Base-by-base conservation (phyloP, 2,329 filamentous ascomycete species). In the Colletotrichum camelliae region DNA sequence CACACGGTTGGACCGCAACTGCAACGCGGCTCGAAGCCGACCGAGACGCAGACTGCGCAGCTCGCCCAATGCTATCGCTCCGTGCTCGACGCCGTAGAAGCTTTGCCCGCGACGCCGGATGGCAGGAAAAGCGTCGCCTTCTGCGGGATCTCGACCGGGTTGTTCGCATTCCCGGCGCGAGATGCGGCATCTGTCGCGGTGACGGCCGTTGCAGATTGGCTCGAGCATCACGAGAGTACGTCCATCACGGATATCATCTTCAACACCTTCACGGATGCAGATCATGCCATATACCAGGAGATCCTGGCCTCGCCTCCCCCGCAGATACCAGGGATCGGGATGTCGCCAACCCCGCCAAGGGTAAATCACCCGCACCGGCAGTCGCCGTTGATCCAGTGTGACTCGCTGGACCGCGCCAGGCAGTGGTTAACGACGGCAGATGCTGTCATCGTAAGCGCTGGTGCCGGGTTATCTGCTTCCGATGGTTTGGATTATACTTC, bases 1-100 rank as follows among this genome's bases (percentile, higher is more conserved):
- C 83, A 84, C 64, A 83, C 82, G 12, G 83, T 83, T 5, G 83
- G 83, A 7, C 83, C 83, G 7, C 80, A 82, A 77, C 78, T 85
- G 21, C 65, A 67, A 7, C 77, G 70, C 29, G 80, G 80, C 29
- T 65, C 76, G 9, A 57, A 43, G 7, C 81, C 82, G 3, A 78
- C 73, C 7, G 68, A 69, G 10, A 74, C 67, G 39, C 70, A 79
- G 16, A 73, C 74, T 15, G 72, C 72, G 4, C 77, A 82, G 39
- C 79, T 84, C 7, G 76, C 77, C 8, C 77, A 79, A 24, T 83
- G 82, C 67, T 84, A 84, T 67, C 67, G 67, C 8, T 81, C 80
- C 33, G 81, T 82, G 15, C 78, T 84, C 4, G 77, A 80, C 15
- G 80, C 79, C 33, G 78, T 79, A 8, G 82, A 84, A 29, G 29